Percentiles rank a stretch among this genome's conserved stretches.
Conservation (phyloP, 2,329 filamentous ascomycete species). For the Pseudomassariella vexata region DNA sequence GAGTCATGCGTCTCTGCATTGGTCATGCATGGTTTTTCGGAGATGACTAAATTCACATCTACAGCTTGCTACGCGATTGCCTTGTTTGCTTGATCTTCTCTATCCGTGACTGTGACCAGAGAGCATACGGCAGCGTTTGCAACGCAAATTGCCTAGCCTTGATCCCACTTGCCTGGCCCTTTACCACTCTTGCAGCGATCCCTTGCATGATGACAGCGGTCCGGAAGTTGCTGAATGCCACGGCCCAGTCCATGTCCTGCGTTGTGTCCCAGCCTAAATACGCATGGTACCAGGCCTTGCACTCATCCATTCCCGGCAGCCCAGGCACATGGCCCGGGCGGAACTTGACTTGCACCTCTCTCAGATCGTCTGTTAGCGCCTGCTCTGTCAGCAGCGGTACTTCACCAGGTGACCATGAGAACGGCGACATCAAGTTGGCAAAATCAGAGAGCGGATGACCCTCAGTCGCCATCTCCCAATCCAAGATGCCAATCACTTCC, state of each 20-base stretch:
- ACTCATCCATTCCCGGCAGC: slow-evolving; percentile 39
- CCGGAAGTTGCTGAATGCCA: slow-evolving; percentile 54
- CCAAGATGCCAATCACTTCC: slow-evolving; percentile 81
- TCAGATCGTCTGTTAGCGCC: too few species aligned
- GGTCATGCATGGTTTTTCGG: too few species aligned
- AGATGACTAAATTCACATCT: too few species aligned
- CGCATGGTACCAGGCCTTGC: slow-evolving; percentile 34
- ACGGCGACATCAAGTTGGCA: slow-evolving; percentile 56
- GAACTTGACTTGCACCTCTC: too few species aligned
- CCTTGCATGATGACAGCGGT: slow-evolving; percentile 65
- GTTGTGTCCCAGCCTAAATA: slow-evolving; percentile 63
- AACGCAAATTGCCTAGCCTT: slow-evolving; percentile 68
- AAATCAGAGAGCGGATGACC: slow-evolving; percentile 87
- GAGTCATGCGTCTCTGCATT: too few species aligned
- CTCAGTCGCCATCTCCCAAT: slow-evolving; percentile 98
- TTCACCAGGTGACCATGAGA: slow-evolving; percentile 2
- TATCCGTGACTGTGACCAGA: too few species aligned
- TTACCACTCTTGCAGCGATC: slow-evolving; percentile 78
- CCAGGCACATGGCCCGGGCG: slow-evolving; percentile 57
- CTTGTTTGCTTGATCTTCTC: too few species aligned
- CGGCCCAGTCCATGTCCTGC: slow-evolving; percentile 51
- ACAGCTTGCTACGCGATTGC: too few species aligned
- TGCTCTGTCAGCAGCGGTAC: too few species aligned
- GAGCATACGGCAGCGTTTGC: too few species aligned
- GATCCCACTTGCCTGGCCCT: slow-evolving; percentile 78